A percentile compares a stretch with the other conserved stretches of the same genome.
phyloP scores from a whole-genome alignment of 306 rosid species.

The Gastrolobium villosum region DNA sequence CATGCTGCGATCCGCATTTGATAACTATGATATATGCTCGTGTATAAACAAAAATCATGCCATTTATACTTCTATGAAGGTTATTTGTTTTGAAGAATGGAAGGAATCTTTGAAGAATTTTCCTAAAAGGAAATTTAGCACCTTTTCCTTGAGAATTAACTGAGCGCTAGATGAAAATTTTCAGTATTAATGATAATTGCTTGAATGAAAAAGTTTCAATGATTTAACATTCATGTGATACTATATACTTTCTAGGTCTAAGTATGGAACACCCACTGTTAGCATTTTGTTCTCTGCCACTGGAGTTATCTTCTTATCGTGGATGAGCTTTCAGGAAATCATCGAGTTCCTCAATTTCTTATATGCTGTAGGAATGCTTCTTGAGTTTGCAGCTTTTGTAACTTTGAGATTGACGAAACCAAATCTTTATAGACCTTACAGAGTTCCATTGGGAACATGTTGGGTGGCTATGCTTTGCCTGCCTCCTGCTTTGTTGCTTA shows the following conservation, averaged over 20 bases:
- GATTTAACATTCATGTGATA: slow-evolving; percentile 34
- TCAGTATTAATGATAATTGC: background rate
- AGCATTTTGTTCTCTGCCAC: slow-evolving; percentile 86
- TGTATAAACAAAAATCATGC: slow-evolving; percentile 13
- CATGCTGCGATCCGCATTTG: too few species aligned
- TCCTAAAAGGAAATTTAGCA: slow-evolving; percentile 14
- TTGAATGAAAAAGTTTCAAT: slow-evolving; percentile 37
- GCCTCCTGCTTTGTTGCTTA: slow-evolving; percentile 77
- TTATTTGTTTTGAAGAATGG: slow-evolving; percentile 21
- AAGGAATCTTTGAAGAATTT: background rate
- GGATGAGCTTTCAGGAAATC: slow-evolving; percentile 96
- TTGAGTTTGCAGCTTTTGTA: slow-evolving; percentile 87
- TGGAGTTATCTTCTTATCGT: slow-evolving; percentile 89
- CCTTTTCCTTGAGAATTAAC: background rate
- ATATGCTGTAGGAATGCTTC: slow-evolving; percentile 89
- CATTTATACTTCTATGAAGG: background rate
- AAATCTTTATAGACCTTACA: slow-evolving; percentile 83
- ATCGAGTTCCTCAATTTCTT: slow-evolving; percentile 89
- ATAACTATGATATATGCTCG: too few species aligned
- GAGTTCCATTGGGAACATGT: slow-evolving; percentile 76
- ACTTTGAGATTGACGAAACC: slow-evolving; percentile 75
- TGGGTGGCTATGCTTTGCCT: slow-evolving; percentile 78
- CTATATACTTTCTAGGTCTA: slow-evolving; percentile 63
- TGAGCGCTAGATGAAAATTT: background rate
- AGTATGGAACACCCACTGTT: slow-evolving; percentile 84